phyloP scores from a whole-genome alignment of 805 yeast species.

The Candida anglica region DNA sequence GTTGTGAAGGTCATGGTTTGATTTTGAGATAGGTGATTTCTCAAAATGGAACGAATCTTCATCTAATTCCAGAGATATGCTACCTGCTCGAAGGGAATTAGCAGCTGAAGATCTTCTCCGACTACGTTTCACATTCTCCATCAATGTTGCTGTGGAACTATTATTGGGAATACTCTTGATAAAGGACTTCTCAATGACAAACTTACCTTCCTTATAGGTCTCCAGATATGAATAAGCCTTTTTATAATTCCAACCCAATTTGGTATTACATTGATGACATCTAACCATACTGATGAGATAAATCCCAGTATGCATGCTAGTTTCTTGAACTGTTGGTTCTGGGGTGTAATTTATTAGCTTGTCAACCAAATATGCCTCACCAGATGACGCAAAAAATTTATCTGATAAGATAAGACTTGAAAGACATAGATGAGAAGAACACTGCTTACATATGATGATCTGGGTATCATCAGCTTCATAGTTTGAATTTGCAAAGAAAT shows the following conservation, averaged over 20 bases:
- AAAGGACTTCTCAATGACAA: constrained; percentile 36
- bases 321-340: constrained; percentile 24
- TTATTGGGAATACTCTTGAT: constrained; percentile 32
- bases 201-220: constrained; percentile 41
- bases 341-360: constrained; percentile 29
- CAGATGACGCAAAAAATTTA: constrained; percentile 35
- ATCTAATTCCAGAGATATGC: neutral
- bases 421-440: constrained; percentile 39
- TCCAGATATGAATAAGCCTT: constrained; percentile 33
- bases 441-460: constrained; percentile 37
- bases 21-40: neutral
- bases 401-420: constrained; percentile 32
- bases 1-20: neutral
- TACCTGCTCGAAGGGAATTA: neutral
- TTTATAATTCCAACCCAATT: constrained; percentile 39
- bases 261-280: constrained; percentile 35
- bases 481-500: constrained; percentile 32
- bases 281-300: constrained; percentile 32
- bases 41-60: constrained; percentile 2
- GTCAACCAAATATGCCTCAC: constrained; percentile 40
- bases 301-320: constrained; percentile 36
- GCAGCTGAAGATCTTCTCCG: constrained; percentile 11
- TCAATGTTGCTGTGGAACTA: constrained; percentile 26
- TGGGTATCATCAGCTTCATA: constrained; percentile 35
- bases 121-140: constrained; percentile 26